These are phyloP conservation scores for Pseudogymnoascus sp. DNA, from an alignment of 2,329 filamentous ascomycete species.

Conservation along the genomic window DNA sequence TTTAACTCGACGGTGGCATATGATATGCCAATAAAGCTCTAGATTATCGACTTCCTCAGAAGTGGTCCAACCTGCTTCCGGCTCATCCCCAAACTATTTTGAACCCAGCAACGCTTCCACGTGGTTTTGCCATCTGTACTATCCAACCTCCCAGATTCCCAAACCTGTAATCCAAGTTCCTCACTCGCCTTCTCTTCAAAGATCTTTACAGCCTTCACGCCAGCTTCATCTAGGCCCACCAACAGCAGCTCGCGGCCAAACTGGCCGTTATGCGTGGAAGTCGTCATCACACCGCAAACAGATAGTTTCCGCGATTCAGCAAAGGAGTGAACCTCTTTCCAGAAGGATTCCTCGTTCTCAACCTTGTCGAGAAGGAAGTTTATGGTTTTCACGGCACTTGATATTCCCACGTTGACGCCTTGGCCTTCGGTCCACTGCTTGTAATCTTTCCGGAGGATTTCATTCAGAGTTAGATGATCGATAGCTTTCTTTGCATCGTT, in stretches of 20 bases:
- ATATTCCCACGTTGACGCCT: conserved; percentile 53
- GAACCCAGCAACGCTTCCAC: conserved; percentile 57
- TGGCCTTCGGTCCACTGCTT: conserved; percentile 62
- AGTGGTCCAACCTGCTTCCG: conserved; percentile 63
- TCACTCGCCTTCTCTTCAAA: conserved; percentile 43
- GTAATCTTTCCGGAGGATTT: conserved; percentile 74
- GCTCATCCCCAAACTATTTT: conserved; percentile 52
- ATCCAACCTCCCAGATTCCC: conserved; percentile 42
- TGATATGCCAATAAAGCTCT: neutral
- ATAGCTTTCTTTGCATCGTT: conserved; percentile 60
- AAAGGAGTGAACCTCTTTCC: conserved; percentile 43
- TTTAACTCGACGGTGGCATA: neutral
- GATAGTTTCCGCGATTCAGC: conserved; percentile 50
- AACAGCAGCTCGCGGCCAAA: conserved; percentile 62
- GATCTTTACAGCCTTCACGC: conserved; percentile 39
- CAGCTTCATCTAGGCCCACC: conserved; percentile 48
- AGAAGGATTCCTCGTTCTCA: conserved; percentile 35
- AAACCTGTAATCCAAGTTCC: conserved; percentile 48
- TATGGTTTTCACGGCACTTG: conserved; percentile 55
- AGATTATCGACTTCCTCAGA: conserved; percentile 45
- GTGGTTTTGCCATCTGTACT: conserved; percentile 28
- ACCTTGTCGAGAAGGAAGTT: conserved; percentile 51
- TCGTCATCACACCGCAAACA: conserved; percentile 61
- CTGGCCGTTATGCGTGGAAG: conserved; percentile 41
- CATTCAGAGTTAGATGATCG: conserved; percentile 48